Base-by-base conservation (phyloP, 306 rosid genomes). In the Pueraria montana region DNA sequence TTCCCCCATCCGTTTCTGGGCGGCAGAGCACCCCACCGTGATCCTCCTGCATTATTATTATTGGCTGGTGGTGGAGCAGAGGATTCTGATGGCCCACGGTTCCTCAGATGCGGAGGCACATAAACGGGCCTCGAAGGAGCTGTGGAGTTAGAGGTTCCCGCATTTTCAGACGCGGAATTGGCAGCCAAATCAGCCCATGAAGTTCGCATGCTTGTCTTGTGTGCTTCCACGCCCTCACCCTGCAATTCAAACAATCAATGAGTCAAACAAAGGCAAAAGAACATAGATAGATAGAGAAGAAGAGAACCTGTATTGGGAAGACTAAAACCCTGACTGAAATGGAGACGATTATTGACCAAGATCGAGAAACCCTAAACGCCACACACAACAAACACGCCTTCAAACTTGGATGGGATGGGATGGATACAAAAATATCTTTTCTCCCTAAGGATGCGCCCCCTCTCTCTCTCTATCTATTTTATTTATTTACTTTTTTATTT, bases 141-240 rank as follows among this genome's bases (percentile, higher is more conserved):
- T 8, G 79, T 42, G 8, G 84, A 26, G 40, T 87, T 74, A 1
- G 82, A 85, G 53, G 74, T 84, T 73, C 85, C 84, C 56, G 72
- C 89, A 83, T 87, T 90, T 64, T 94, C 98, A 77, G 97, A 87
- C 58, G 91, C 91, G 40, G 98, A 88, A 82, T 89, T 94, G 23
- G 97, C 97, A 83, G 97, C 97, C 88, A 90, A 81, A 92, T 94
- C 98, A 86, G 98, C 98, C 98, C 98, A 94, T 77, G 98, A 94
- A 87, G 91, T 36, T 88, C 94, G 93, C 93, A 89, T 90, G 79
- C 46, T 64, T 64, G 36, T 5, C n/a, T n/a, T n/a, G n/a, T n/a
- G n/a, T n/a, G n/a, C n/a, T n/a, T n/a, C n/a, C 40, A 4, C 1
- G 40, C 40, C 7, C 17, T 14, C 18, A 8, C 12, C 66, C 67